Evolutionary conservation across 768 basidiomycete genomes (phyloP).

Genomic region (Lentinus tigrinus): DNA sequence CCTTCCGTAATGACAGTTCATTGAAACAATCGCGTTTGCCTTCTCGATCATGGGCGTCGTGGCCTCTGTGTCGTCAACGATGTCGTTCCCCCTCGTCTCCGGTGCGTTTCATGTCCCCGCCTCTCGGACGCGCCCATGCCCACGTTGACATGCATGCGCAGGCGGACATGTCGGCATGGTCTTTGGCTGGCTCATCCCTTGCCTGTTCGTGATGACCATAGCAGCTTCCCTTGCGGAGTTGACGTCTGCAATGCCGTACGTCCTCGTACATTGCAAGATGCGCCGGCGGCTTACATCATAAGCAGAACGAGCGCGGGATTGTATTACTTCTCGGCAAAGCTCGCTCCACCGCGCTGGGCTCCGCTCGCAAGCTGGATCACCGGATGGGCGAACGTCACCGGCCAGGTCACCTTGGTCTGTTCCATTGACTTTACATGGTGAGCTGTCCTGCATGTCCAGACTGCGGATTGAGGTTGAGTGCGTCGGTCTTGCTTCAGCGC

Average conservation of each 20-base stretch:
- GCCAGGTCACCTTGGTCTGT: constrained; percentile 67
- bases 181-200: constrained; percentile 75
- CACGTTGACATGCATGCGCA: constrained; percentile 18
- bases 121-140: neutral
- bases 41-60: constrained; percentile 75
- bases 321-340: constrained; percentile 76
- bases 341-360: constrained; percentile 61
- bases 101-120: constrained; percentile 36
- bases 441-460: constrained; percentile 4
- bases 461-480: neutral
- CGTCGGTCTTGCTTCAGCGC: constrained; percentile 38
- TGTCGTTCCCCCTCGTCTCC: constrained; percentile 60
- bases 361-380: constrained; percentile 68
- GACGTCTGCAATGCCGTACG: constrained; percentile 75
- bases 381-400: constrained; percentile 74
- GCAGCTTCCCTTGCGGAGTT: constrained; percentile 75
- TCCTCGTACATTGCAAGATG: constrained; percentile 10
- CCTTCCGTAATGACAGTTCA: constrained; percentile 33
- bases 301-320: constrained; percentile 75
- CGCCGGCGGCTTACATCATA: neutral
- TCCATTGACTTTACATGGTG: constrained; percentile 73
- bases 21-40: constrained; percentile 65
- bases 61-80: constrained; percentile 65
- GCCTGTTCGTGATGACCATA: constrained; percentile 63
- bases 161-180: constrained; percentile 79